A percentile compares a stretch with the other conserved stretches of the same genome.
These are phyloP conservation scores for Clonostachys solani DNA, from an alignment of 2,329 filamentous ascomycete species.

Conservation along the genomic window DNA sequence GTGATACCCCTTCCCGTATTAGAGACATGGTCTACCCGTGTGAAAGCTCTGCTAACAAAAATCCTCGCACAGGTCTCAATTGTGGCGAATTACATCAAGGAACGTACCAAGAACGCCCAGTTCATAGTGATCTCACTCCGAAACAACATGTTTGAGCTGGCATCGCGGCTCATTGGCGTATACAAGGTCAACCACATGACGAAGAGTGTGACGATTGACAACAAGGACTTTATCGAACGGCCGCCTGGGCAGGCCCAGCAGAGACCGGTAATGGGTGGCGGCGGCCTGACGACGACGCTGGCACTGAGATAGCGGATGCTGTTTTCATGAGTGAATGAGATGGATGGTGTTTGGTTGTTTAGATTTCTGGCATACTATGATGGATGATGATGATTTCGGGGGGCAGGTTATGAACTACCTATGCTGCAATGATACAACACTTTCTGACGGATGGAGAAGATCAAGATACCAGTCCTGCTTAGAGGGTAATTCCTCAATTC, in stretches of 20 bases:
- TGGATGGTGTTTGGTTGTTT: conserved; percentile 1
- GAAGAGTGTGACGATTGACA: conserved; percentile 87
- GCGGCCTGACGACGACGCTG: conserved; percentile 24
- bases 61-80: conserved; percentile 72
- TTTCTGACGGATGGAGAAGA: too few species aligned
- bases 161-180: conserved; percentile 89
- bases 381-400: not conserved
- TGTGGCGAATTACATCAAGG: conserved; percentile 98
- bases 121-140: conserved; percentile 97
- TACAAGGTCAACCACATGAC: conserved; percentile 99
- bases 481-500: too few species aligned
- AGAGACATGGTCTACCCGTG: too few species aligned
- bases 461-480: too few species aligned
- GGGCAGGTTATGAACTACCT: too few species aligned
- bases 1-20: too few species aligned
- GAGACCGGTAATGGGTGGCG: conserved; percentile 10
- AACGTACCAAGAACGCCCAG: conserved; percentile 97
- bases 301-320: conserved; percentile 19
- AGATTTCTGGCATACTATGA: conserved; percentile 3
- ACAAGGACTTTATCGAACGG: conserved; percentile 65
- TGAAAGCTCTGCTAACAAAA: too few species aligned
- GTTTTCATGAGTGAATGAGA: conserved; percentile 2
- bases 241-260: conserved; percentile 18
- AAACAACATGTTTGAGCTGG: conserved; percentile 99
- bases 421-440: too few species aligned